A percentile compares a stretch with the other conserved stretches of the same genome.
These are phyloP conservation scores for Paraphoma sp. DNA, from an alignment of 2,329 filamentous ascomycete genomes.

Conservation along the genomic window DNA sequence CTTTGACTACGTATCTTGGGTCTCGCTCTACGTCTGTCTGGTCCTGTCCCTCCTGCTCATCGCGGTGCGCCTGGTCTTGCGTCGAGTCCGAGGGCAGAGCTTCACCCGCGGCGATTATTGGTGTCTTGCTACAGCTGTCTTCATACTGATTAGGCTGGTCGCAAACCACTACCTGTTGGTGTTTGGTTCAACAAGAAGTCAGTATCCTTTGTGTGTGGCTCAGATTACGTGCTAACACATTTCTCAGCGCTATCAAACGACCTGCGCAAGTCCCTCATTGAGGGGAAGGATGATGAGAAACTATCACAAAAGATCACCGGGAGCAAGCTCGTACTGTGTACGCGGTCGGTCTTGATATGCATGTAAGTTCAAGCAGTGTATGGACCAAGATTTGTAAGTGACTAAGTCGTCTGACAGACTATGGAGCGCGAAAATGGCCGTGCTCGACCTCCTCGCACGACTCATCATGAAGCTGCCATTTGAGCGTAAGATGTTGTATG, in stretches of 20 bases:
- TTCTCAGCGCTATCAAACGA: slow-evolving; percentile 9
- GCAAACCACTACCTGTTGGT: slow-evolving; percentile 19
- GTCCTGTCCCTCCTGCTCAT: slow-evolving; percentile 19
- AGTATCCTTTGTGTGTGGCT: neutral
- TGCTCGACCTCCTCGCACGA: slow-evolving; percentile 19
- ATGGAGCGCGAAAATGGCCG: slow-evolving; percentile 25
- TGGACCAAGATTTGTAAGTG: neutral
- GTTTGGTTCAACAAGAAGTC: slow-evolving; percentile 25
- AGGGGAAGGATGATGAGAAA: slow-evolving; percentile 2
- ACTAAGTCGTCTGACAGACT: slow-evolving; percentile 7
- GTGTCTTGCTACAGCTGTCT: slow-evolving; percentile 17
- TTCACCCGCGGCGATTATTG: slow-evolving; percentile 23
- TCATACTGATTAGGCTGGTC: slow-evolving; percentile 16
- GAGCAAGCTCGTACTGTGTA: slow-evolving; percentile 20
- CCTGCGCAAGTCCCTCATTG: slow-evolving; percentile 10
- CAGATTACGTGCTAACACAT: neutral
- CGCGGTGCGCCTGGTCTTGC: slow-evolving; percentile 13
- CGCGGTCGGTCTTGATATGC: slow-evolving; percentile 21
- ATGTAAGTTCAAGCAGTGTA: slow-evolving; percentile 8
- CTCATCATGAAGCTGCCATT: slow-evolving; percentile 24
- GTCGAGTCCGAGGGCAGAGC: slow-evolving; percentile 15
- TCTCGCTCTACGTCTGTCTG: slow-evolving; percentile 22
- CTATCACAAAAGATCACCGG: slow-evolving; percentile 10
- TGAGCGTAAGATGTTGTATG: slow-evolving; percentile 15
- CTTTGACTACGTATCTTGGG: slow-evolving; percentile 7